phyloP scores from a whole-genome alignment of 1,139 yeast species.

The Candida frijolesensis region DNA sequence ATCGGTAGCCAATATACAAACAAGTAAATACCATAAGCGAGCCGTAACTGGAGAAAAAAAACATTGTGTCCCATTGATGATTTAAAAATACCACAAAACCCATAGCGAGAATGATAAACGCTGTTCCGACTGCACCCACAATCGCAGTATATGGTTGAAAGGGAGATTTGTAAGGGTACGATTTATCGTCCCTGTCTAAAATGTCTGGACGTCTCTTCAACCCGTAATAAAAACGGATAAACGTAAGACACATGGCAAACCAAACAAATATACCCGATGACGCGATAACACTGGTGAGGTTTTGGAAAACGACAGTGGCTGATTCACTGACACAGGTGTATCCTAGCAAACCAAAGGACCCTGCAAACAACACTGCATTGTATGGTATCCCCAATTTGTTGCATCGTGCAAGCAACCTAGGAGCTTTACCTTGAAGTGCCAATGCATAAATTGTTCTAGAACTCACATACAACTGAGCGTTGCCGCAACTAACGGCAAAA shows the following conservation, averaged over 20 bases:
- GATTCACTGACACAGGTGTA: slow-evolving; percentile 59
- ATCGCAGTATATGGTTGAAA: slow-evolving; percentile 77
- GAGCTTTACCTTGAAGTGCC: slow-evolving; percentile 71
- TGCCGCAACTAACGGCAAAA: slow-evolving; percentile 77
- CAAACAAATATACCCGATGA: slow-evolving; percentile 76
- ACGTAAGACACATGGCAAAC: slow-evolving; percentile 81
- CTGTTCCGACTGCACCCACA: slow-evolving; percentile 61
- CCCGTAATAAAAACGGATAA: slow-evolving; percentile 70
- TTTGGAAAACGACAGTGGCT: slow-evolving; percentile 67
- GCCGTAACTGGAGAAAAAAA: slow-evolving; percentile 71
- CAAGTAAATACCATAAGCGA: slow-evolving; percentile 56
- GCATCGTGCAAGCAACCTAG: slow-evolving; percentile 60
- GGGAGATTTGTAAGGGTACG: slow-evolving; percentile 78
- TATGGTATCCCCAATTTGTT: slow-evolving; percentile 73
- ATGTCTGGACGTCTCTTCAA: slow-evolving; percentile 67
- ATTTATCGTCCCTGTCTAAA: slow-evolving; percentile 58
- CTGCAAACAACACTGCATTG: slow-evolving; percentile 63
- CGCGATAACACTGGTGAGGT: slow-evolving; percentile 64
- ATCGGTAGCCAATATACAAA: slow-evolving; percentile 58
- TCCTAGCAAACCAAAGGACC: slow-evolving; percentile 60
- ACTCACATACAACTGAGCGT: slow-evolving; percentile 76
- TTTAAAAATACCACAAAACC: slow-evolving; percentile 70
- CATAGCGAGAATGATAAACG: slow-evolving; percentile 58
- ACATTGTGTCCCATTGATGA: slow-evolving; percentile 62
- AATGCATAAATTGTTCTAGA: slow-evolving; percentile 78